Percentiles rank a stretch among this genome's conserved stretches.
Conservation (phyloP, 768 basidiomycete genomes). For the Melanogaster broomeanus region DNA sequence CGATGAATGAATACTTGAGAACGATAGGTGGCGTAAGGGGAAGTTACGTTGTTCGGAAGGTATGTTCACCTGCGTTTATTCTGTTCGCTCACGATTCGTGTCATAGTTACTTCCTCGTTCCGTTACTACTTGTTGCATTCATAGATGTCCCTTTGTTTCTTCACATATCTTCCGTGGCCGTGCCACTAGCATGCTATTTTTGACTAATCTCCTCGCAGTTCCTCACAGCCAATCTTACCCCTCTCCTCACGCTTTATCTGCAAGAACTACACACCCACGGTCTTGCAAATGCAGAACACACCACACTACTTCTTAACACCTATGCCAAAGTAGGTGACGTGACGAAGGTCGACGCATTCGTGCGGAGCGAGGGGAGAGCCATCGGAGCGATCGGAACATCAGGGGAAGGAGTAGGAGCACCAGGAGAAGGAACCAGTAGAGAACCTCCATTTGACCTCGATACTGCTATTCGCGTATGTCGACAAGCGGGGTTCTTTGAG, state of each 20-base stretch:
- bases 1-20: conserved; percentile 89
- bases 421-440: conserved; percentile 44
- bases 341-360: conserved; percentile 83
- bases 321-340: conserved; percentile 97
- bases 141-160: too few species aligned
- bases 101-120: not conserved
- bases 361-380: conserved; percentile 79
- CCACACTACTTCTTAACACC: conserved; percentile 93
- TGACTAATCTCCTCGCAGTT: conserved; percentile 55
- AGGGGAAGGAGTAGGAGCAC: conserved; percentile 17
- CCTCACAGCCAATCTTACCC: conserved; percentile 93
- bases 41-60: conserved; percentile 97
- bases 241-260: conserved; percentile 92
- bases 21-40: conserved; percentile 90
- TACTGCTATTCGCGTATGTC: conserved; percentile 94
- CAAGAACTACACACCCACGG: conserved; percentile 91
- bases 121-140: too few species aligned
- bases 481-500: conserved; percentile 95
- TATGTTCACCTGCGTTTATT: conserved; percentile 28
- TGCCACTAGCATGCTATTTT: too few species aligned
- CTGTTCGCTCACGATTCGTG: not conserved
- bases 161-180: not conserved
- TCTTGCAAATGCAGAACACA: conserved; percentile 94
- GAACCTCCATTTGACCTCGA: conserved; percentile 96
- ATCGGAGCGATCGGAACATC: conserved; percentile 17